Percentiles rank a stretch among this genome's conserved stretches.
Evolutionary conservation across 352 stramenopile genomes (phyloP).

Genomic region (Pythium biforme): DNA sequence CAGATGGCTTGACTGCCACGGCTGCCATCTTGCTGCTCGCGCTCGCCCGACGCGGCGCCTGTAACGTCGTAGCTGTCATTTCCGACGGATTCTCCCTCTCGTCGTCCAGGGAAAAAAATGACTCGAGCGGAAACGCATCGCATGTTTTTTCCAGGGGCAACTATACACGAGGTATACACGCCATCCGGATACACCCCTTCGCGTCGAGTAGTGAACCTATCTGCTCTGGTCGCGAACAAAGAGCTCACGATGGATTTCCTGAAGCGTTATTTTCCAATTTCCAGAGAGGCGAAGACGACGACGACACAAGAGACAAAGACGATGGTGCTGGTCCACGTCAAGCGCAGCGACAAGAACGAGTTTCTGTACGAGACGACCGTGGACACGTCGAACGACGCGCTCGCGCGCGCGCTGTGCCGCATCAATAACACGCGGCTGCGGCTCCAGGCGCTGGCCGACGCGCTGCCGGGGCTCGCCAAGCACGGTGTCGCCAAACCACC

Average conservation of each 20-base stretch:
- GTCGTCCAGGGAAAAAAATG: too few species aligned
- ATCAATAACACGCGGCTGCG: constrained; percentile 84
- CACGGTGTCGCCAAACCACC: constrained; percentile 85
- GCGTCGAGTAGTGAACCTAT: not conserved
- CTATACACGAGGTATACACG: constrained; percentile 18
- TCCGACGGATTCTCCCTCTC: too few species aligned
- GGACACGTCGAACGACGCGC: constrained; percentile 69
- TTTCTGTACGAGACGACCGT: constrained; percentile 90
- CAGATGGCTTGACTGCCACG: constrained; percentile 11
- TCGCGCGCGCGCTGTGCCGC: constrained; percentile 82
- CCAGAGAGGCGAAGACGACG: too few species aligned
- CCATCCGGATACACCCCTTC: constrained; percentile 21
- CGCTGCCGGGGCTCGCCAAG: constrained; percentile 73
- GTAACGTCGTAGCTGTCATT: not conserved
- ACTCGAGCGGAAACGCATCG: not conserved
- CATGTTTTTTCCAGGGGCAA: constrained; percentile 4
- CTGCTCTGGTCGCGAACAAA: too few species aligned
- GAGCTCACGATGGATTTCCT: not conserved
- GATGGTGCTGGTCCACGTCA: constrained; percentile 91
- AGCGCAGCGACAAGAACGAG: constrained; percentile 83
- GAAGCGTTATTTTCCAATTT: constrained; percentile 4
- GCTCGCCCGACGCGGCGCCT: constrained; percentile 1
- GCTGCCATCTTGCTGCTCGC: constrained; percentile 1
- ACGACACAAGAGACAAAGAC: not conserved
- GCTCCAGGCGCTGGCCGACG: constrained; percentile 68